phyloP scores from a whole-genome alignment of 208 protist species.

The Leishmania arabica region DNA sequence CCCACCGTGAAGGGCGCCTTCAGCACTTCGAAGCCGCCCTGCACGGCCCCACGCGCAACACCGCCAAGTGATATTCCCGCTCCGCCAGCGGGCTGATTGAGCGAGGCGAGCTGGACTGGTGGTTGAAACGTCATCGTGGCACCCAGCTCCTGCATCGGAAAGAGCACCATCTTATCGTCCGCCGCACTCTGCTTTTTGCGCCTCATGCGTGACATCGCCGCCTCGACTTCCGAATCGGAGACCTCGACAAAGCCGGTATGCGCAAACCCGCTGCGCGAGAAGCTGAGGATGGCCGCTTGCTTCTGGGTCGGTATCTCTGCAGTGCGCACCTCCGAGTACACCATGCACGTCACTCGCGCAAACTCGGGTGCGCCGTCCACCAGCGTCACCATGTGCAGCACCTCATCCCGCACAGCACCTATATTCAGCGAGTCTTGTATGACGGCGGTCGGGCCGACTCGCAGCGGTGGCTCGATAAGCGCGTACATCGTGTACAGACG shows the following conservation, averaged over 20 bases:
- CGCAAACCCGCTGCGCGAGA: conserved; percentile 49
- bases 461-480: conserved; percentile 36
- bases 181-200: not conserved
- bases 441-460: conserved; percentile 25
- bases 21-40: conserved; percentile 72
- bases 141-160: conserved; percentile 10
- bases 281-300: conserved; percentile 60
- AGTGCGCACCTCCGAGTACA: conserved; percentile 32
- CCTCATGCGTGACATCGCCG: conserved; percentile 22
- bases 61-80: conserved; percentile 44
- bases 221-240: conserved; percentile 44
- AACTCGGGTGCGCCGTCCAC: conserved; percentile 41
- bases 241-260: conserved; percentile 55
- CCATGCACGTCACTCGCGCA: conserved; percentile 54
- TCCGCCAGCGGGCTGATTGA: conserved; percentile 40
- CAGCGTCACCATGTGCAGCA: conserved; percentile 65
- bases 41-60: conserved; percentile 59
- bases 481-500: conserved; percentile 75
- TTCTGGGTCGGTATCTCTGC: conserved; percentile 34
- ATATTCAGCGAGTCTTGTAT: conserved; percentile 65
- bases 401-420: conserved; percentile 51
- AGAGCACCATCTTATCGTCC: conserved; percentile 2
- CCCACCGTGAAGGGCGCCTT: conserved; percentile 71
- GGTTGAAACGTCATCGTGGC: conserved; percentile 45
- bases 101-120: conserved; percentile 72